Conservation (phyloP, 306 rosid genomes). For the Dalbergia oliveri region DNA sequence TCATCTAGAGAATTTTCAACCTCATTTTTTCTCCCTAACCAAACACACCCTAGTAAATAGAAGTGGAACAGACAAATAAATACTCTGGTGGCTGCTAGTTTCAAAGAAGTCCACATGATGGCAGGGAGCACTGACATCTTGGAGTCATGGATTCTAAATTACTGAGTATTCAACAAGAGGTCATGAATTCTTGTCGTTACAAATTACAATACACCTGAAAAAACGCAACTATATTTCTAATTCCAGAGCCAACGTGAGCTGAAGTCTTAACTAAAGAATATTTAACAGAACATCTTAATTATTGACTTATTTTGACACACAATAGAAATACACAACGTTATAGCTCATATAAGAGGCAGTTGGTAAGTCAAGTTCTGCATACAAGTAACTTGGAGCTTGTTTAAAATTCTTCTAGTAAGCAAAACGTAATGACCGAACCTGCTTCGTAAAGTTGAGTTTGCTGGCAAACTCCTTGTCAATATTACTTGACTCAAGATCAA, state of each 20-base stretch:
- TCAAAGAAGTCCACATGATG: neutral
- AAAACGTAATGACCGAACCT: constrained; percentile 55
- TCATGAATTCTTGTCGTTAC: neutral
- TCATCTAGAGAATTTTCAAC: no score
- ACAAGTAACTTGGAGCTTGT: neutral
- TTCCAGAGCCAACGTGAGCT: neutral
- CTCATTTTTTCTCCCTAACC: no score
- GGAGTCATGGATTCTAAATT: constrained; percentile 16
- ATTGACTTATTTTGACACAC: constrained; percentile 16
- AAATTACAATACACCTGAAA: constrained; percentile 6
- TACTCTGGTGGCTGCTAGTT: constrained; percentile 14
- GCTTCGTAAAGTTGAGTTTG: constrained; percentile 61
- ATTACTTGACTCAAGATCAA: constrained; percentile 67
- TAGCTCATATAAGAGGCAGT: neutral
- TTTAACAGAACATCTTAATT: neutral
- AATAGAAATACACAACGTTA: constrained; percentile 4
- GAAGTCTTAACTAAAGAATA: neutral
- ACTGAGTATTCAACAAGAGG: constrained; percentile 10
- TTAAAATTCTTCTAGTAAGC: neutral
- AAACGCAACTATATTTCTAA: neutral
- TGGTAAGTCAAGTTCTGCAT: neutral
- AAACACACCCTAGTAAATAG: no score
- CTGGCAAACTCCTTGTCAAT: constrained; percentile 59
- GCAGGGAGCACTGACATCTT: constrained; percentile 4
- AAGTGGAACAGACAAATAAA: neutral